Percentiles rank a stretch among this genome's conserved stretches.
Conservation (phyloP, 2,329 filamentous ascomycete species). For the Seiridium cupressi region DNA sequence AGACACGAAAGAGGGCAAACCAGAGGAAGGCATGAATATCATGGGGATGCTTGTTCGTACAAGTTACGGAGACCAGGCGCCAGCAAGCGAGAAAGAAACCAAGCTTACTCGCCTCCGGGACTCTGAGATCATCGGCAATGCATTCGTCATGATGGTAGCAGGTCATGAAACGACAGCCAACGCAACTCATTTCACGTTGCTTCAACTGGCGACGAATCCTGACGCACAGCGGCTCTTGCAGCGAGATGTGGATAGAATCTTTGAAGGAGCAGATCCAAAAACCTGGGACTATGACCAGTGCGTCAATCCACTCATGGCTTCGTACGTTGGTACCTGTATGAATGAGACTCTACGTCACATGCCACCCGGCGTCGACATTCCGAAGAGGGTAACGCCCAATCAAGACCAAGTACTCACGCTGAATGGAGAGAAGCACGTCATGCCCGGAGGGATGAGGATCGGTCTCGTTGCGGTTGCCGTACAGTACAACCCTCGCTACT, state of each 20-base stretch:
- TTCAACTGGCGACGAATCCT: conserved; percentile 66
- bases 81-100: conserved; percentile 14
- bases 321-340: conserved; percentile 72
- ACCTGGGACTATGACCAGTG: conserved; percentile 71
- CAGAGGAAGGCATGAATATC: conserved; percentile 48
- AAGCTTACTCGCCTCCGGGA: conserved; percentile 46
- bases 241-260: conserved; percentile 63
- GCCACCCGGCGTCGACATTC: conserved; percentile 69
- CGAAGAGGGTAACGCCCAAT: conserved; percentile 56
- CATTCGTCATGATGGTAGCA: conserved; percentile 67
- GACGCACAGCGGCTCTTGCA: conserved; percentile 65
- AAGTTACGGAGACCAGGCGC: conserved; percentile 30
- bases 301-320: conserved; percentile 64
- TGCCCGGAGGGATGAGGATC: conserved; percentile 54
- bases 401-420: conserved; percentile 57
- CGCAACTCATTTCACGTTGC: conserved; percentile 67
- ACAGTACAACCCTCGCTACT: conserved; percentile 71
- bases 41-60: conserved; percentile 49
- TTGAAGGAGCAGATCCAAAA: conserved; percentile 55
- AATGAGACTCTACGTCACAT: conserved; percentile 75
- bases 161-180: conserved; percentile 83
- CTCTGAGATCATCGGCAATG: conserved; percentile 70
- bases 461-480: conserved; percentile 53
- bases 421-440: conserved; percentile 40
- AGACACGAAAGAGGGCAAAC: conserved; percentile 32